These are phyloP conservation scores for Recurvomyces mirabilis DNA, from an alignment of 495 filamentous ascomycete genomes.

Conservation along the genomic window DNA sequence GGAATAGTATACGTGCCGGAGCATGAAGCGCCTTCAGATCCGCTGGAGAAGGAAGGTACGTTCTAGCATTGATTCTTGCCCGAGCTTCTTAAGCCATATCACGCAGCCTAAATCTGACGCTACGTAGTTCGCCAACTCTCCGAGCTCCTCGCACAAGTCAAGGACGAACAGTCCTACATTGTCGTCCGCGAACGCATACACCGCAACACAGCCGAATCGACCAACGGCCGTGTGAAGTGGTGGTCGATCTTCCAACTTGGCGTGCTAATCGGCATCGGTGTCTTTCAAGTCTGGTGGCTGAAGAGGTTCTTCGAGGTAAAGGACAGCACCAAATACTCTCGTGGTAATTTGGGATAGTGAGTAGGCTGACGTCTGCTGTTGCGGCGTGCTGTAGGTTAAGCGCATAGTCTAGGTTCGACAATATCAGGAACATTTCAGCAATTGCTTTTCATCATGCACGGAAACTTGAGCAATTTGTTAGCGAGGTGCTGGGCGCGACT, in stretches of 20 bases:
- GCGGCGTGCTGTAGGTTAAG: slow-evolving; percentile 15
- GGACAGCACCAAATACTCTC: background rate
- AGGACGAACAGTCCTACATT: slow-evolving; percentile 97
- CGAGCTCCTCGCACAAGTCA: slow-evolving; percentile 78
- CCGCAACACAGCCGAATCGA: slow-evolving; percentile 97
- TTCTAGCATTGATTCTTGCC: too few species aligned
- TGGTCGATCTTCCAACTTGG: slow-evolving; percentile 96
- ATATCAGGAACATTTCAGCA: background rate
- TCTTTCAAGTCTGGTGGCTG: slow-evolving; percentile 99
- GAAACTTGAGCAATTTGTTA: too few species aligned
- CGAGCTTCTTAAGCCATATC: too few species aligned
- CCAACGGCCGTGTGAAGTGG: slow-evolving; percentile 94
- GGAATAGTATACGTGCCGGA: slow-evolving; percentile 96
- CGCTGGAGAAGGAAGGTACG: slow-evolving; percentile 78
- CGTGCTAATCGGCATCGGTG: slow-evolving; percentile 78
- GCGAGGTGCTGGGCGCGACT: too few species aligned
- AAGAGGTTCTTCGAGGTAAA: slow-evolving; percentile 95
- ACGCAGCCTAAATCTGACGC: background rate
- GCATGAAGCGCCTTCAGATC: slow-evolving; percentile 70
- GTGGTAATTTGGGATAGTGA: slow-evolving; percentile 8
- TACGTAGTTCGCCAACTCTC: slow-evolving; percentile 68
- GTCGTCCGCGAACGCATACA: slow-evolving; percentile 89
- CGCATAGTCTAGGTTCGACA: slow-evolving; percentile 8
- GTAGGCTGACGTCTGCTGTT: slow-evolving; percentile 11
- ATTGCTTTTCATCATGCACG: too few species aligned